Evolutionary conservation across 352 stramenopile species (phyloP), one percentile per base, ranked within the genome.

Genomic region (Salisapilia sapeloensis): DNA sequence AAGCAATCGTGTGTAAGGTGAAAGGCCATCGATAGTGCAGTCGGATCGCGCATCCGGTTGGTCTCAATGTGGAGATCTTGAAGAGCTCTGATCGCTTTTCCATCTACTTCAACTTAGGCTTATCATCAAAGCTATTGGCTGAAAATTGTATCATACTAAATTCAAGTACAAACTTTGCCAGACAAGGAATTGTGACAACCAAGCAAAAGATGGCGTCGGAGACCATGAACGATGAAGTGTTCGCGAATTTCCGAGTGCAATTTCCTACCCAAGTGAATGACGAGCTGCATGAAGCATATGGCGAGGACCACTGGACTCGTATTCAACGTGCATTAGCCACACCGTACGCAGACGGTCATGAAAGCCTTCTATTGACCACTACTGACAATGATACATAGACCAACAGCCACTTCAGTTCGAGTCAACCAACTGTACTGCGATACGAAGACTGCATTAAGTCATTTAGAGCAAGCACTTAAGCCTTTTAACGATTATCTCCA

Each of bases 311-410:
- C 42, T 92, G 74, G 66, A 36, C 38, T 4, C 48, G 60, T 26
- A 87, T 92, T 52, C 86, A 87, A 40, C 60, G 53, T 19, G 55
- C 67, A 16, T 53, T 92, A 26, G 64, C 67, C 17, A 49, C 49
- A 10, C 58, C 69, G 64, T 81, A 70, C 26, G 57, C 62, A 15
- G 5, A 13, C 3, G 36, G 36, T 27, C 35, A 17, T 32, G 26
- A 19, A 25, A 24, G 43, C 33, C 39, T 22, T 22, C 22, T 23
- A 11, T 18, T 21, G 29, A n/a, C 29, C 9, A 37, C 1, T 8
- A 46, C 39, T n/a, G 9, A 40, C 27, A 28, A 38, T 47, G 11
- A 1, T 44, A 8, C 12, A n/a, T 25, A 79, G 72, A 1, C 62
- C 69, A 14, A 48, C 52, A 4, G 78, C 76, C 48, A 93, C 78